phyloP scores from a whole-genome alignment of 1,284 basidiomycete genomes.

The Thecaphora frezii region DNA sequence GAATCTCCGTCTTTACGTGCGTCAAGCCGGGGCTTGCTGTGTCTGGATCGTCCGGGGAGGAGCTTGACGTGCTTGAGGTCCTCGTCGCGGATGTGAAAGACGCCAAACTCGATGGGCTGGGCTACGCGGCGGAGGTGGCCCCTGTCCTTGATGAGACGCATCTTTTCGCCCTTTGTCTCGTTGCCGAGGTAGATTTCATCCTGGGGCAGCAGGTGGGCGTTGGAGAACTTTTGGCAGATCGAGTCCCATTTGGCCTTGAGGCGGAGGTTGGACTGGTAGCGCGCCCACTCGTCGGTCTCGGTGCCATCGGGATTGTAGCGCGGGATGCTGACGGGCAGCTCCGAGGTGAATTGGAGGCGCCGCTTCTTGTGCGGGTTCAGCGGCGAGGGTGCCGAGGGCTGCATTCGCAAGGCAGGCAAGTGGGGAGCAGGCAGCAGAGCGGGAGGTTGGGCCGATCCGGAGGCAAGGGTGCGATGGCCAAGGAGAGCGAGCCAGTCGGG shows the following conservation, averaged over 20 bases:
- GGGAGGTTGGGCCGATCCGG: not conserved
- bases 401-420: too few species aligned
- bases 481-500: too few species aligned
- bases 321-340: conserved; percentile 20
- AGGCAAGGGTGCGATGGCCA: too few species aligned
- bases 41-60: not conserved
- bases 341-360: conserved; percentile 30
- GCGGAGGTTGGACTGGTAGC: conserved; percentile 45
- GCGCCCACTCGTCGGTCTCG: conserved; percentile 43
- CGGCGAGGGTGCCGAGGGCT: too few species aligned
- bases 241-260: conserved; percentile 53
- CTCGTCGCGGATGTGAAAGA: conserved; percentile 49
- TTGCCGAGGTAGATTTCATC: conserved; percentile 56
- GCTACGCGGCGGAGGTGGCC: conserved; percentile 40
- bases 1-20: conserved; percentile 13
- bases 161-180: conserved; percentile 30
- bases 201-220: conserved; percentile 51
- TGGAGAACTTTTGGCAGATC: conserved; percentile 52
- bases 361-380: conserved; percentile 11
- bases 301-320: conserved; percentile 47
- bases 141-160: conserved; percentile 46
- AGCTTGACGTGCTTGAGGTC: conserved; percentile 24
- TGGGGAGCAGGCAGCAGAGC: too few species aligned
- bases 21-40: conserved; percentile 24
- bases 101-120: conserved; percentile 42